These are phyloP conservation scores for Apiotrichum akiyoshidainum DNA, from an alignment of 1,284 basidiomycete genomes.

Conservation along the genomic window DNA sequence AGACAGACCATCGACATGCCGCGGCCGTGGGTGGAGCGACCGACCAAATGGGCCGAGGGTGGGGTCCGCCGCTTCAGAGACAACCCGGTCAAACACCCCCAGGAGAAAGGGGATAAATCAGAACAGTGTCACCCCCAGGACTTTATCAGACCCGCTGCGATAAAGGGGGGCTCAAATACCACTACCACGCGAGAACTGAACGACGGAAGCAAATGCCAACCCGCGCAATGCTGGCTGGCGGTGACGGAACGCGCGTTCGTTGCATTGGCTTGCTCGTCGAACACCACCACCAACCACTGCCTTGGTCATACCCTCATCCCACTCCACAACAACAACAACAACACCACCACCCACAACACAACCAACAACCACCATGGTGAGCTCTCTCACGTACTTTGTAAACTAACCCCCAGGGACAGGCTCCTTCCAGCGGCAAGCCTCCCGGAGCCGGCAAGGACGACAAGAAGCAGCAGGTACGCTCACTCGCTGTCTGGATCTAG, in stretches of 20 bases:
- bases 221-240: neutral
- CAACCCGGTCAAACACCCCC: too few relatives aligned
- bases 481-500: neutral
- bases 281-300: slow-evolving; percentile 3
- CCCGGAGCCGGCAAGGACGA: slow-evolving; percentile 50
- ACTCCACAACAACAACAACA: slow-evolving; percentile 1
- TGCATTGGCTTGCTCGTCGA: slow-evolving; percentile 2
- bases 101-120: too few relatives aligned
- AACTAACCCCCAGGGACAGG: slow-evolving; percentile 63
- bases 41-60: too few relatives aligned
- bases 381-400: neutral
- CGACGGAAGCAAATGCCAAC: neutral
- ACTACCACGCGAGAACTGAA: too few relatives aligned
- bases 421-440: slow-evolving; percentile 61
- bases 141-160: too few relatives aligned
- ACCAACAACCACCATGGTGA: slow-evolving; percentile 14
- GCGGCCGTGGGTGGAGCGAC: too few relatives aligned
- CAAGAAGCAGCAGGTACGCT: slow-evolving; percentile 59
- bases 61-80: too few relatives aligned
- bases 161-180: too few relatives aligned
- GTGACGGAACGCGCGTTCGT: slow-evolving; percentile 5
- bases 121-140: too few relatives aligned
- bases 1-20: too few relatives aligned
- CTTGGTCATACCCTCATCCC: neutral
- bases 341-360: neutral